Conservation (phyloP, 192 early-diverging fungal genomes). For the Backusella mclennaniae region DNA sequence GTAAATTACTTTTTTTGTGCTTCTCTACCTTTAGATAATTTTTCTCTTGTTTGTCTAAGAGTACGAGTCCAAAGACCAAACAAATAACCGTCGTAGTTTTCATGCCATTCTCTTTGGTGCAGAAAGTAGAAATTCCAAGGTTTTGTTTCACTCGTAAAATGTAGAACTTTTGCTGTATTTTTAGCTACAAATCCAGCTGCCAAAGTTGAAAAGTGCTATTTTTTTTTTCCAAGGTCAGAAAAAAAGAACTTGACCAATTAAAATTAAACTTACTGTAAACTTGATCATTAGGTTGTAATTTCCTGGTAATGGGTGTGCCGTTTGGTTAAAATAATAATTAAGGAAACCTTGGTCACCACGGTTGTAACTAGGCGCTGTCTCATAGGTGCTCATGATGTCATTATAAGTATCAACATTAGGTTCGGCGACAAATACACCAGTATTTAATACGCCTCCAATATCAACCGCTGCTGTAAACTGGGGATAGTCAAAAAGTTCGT, state of each 20-base stretch:
- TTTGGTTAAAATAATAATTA: conserved; percentile 34
- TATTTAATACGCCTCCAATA: conserved; percentile 21
- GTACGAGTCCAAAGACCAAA: conserved; percentile 17
- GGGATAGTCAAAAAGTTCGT: conserved; percentile 20
- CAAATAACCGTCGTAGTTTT: conserved; percentile 25
- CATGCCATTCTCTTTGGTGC: conserved; percentile 19
- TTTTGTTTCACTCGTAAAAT: conserved; percentile 33
- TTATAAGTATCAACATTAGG: conserved; percentile 16
- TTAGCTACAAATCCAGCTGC: neutral
- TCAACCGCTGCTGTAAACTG: conserved; percentile 19
- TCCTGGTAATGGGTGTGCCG: conserved; percentile 23
- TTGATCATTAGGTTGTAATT: conserved; percentile 35
- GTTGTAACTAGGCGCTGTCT: conserved; percentile 29
- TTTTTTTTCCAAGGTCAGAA: conserved; percentile 1
- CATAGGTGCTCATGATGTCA: conserved; percentile 11
- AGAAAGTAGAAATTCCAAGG: conserved; percentile 26
- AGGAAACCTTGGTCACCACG: conserved; percentile 35
- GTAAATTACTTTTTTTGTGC: neutral
- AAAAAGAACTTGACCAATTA: neutral
- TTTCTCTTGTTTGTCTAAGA: conserved; percentile 1
- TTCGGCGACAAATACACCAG: conserved; percentile 21
- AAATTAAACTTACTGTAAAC: conserved; percentile 6
- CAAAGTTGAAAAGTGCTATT: conserved; percentile 19
- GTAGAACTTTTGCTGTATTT: conserved; percentile 27
- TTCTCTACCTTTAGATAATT: neutral